Conservation (phyloP, 2,329 filamentous ascomycete species). For the Dendryphion nanum region DNA sequence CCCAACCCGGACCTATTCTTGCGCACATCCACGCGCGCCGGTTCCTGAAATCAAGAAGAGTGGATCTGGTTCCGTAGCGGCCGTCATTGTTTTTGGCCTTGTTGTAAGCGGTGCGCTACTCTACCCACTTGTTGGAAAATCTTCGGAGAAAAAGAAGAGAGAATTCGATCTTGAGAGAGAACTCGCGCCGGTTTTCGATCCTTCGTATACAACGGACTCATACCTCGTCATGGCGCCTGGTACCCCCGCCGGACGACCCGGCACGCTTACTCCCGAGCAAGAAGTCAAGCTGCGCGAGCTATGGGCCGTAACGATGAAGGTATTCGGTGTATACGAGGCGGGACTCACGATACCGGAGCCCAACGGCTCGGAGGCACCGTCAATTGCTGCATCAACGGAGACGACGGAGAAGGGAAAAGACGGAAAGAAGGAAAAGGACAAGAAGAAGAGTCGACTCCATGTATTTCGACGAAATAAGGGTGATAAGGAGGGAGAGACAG, state of each 20-base stretch:
- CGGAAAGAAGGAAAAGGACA: constrained; percentile 61
- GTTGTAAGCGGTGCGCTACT: constrained; percentile 33
- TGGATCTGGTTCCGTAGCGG: constrained; percentile 24
- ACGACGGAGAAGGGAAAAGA: constrained; percentile 15
- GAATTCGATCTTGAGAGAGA: constrained; percentile 3
- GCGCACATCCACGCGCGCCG: constrained; percentile 4
- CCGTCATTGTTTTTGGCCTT: constrained; percentile 27
- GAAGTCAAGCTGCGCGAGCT: constrained; percentile 85
- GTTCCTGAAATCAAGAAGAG: constrained; percentile 17
- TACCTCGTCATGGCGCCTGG: constrained; percentile 41
- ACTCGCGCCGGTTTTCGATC: constrained; percentile 15
- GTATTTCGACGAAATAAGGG: constrained; percentile 64
- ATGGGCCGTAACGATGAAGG: constrained; percentile 73
- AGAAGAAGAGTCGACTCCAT: constrained; percentile 71
- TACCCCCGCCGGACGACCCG: constrained; percentile 68
- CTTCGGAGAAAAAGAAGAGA: background rate
- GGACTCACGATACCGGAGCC: constrained; percentile 26
- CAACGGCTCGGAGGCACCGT: constrained; percentile 19
- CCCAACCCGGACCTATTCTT: constrained; percentile 14
- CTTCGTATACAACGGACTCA: constrained; percentile 24
- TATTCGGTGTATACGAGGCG: constrained; percentile 63
- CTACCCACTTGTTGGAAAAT: constrained; percentile 13
- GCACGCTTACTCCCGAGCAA: constrained; percentile 85
- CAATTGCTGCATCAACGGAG: constrained; percentile 8
- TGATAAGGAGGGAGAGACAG: constrained; percentile 49